Conservation (phyloP, 306 rosid genomes). For the Glycine tomentella region DNA sequence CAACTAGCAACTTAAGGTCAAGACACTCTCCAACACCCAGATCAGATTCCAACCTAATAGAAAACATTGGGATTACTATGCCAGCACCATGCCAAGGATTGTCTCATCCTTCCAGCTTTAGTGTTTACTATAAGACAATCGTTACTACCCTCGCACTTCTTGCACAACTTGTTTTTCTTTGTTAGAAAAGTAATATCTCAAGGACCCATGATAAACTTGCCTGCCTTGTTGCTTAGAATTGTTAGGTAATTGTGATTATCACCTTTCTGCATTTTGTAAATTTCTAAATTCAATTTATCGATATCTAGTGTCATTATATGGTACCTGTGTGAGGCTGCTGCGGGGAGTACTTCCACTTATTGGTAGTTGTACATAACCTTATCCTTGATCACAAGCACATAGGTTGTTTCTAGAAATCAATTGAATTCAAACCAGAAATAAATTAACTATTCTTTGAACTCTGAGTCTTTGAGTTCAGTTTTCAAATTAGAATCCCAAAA, state of each 20-base stretch:
- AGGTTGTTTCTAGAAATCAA: background rate
- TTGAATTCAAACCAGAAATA: no score
- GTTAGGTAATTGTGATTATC: no score
- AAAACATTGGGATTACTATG: conserved; percentile 91
- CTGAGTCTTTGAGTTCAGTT: no score
- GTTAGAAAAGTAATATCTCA: no score
- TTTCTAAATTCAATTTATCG: no score
- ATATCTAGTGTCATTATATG: no score
- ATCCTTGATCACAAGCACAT: background rate
- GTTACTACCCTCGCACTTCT: conserved; percentile 7
- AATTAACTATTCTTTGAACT: no score
- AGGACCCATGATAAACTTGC: no score
- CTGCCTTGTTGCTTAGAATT: no score
- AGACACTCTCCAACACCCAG: conserved; percentile 99
- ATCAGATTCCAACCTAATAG: conserved; percentile 87
- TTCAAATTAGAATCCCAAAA: background rate
- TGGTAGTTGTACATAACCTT: background rate
- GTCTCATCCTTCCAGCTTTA: conserved; percentile 70
- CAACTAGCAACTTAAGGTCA: conserved; percentile 89
- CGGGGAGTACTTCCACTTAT: background rate
- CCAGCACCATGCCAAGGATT: conserved; percentile 94
- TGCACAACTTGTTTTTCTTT: background rate
- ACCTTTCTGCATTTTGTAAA: no score
- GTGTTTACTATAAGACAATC: conserved; percentile 77
- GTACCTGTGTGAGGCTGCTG: no score